Base-by-base conservation (phyloP, 129 eudicot species). In the Flaveria trinervia region DNA sequence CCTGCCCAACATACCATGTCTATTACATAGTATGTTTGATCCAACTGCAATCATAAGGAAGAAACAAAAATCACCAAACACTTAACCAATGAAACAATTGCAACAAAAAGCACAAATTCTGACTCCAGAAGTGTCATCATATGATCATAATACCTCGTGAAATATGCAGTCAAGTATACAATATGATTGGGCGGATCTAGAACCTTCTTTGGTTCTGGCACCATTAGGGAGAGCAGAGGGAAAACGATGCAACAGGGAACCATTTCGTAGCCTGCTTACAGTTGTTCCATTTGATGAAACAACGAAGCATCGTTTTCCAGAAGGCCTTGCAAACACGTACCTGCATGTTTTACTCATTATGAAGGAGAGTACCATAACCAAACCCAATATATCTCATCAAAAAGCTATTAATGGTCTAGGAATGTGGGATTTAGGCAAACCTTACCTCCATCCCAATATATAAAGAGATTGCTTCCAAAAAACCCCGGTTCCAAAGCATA, bases 1-100 rank as follows among this genome's bases (percentile, higher is more conserved):
- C 99, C 99, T n/a, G 93, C 96, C 99, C 99, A 94, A 73, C 97
- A 91, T 9, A 94, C 86, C 92, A 89, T 86, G 83, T 94, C 99
- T 56, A 85, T 88, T 36, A 91, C 96, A 67, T 91, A 94, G 81
- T 94, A 94, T 0, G 92, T 94, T 77, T 94, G 96, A 76, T 94
- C 97, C 76, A 76, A 71, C 96, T 94, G 87, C 81, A 68, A 25
- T 60, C 23, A 81, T 9, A 66, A 33, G 2, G 79, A 44, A 52
- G 17, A 46, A 23, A 15, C 30, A 81, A 39, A n/a, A 10, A 10
- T 33, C 33, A 55, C 54, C 61, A 36, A 36, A 36, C 41, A 36
- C 7, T 11, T 0, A 7, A 57, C n/a, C 18, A 77, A 17, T 16
- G 10, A 68, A 54, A 46, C 43, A 70, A 5, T 1, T 60, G 65